Conservation (phyloP, 1,139 yeast species). For the Lodderomyces margitis region DNA sequence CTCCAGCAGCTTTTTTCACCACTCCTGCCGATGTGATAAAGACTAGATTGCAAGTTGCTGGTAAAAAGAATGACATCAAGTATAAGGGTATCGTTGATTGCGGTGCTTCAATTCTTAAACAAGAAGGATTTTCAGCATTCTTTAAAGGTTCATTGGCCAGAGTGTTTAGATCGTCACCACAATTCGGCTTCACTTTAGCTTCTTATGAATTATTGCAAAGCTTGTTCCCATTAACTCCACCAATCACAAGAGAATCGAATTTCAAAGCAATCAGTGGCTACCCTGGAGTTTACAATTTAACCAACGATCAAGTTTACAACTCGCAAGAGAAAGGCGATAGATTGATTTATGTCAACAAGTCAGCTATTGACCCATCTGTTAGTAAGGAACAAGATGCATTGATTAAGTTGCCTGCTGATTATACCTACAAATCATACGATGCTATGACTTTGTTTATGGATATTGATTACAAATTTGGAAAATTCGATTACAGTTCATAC, state of each 20-base stretch:
- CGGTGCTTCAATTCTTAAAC: slow-evolving; percentile 65
- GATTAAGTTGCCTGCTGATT: slow-evolving; percentile 45
- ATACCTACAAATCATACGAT: slow-evolving; percentile 61
- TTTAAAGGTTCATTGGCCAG: slow-evolving; percentile 97
- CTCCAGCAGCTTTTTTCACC: slow-evolving; percentile 95
- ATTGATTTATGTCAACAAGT: slow-evolving; percentile 38
- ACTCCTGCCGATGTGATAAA: slow-evolving; percentile 97
- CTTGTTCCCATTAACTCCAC: slow-evolving; percentile 47
- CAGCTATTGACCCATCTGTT: slow-evolving; percentile 19
- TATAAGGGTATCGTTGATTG: slow-evolving; percentile 81
- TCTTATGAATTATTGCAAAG: slow-evolving; percentile 81
- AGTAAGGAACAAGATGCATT: slow-evolving; percentile 28
- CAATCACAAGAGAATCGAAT: slow-evolving; percentile 44
- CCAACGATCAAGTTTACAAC: slow-evolving; percentile 47
- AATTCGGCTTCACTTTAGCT: slow-evolving; percentile 95
- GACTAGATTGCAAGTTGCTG: slow-evolving; percentile 88
- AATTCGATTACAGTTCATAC: slow-evolving; percentile 53
- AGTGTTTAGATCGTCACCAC: slow-evolving; percentile 93
- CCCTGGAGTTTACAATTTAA: slow-evolving; percentile 48
- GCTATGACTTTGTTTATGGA: slow-evolving; percentile 61
- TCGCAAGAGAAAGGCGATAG: slow-evolving; percentile 36
- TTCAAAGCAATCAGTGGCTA: slow-evolving; percentile 47
- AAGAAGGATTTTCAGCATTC: slow-evolving; percentile 77
- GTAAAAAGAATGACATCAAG: slow-evolving; percentile 71
- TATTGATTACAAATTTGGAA: slow-evolving; percentile 60